These are phyloP conservation scores for Lithohypha guttulata DNA, from an alignment of 2,329 filamentous ascomycete genomes.

Conservation along the genomic window DNA sequence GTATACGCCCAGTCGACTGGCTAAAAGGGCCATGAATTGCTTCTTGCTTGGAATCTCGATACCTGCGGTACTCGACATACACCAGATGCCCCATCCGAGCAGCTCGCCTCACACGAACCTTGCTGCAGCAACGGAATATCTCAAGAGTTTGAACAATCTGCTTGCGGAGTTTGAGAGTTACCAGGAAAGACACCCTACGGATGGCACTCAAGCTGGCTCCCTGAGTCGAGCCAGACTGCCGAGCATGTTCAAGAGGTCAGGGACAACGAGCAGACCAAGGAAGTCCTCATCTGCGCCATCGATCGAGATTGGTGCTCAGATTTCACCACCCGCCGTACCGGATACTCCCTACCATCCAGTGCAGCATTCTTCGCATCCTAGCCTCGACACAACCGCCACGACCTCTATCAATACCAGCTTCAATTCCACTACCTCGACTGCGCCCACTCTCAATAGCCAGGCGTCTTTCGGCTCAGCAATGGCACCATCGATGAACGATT, in stretches of 20 bases:
- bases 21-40: slow-evolving; percentile 85
- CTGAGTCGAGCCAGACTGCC: slow-evolving; percentile 69
- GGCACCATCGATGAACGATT: slow-evolving; percentile 23
- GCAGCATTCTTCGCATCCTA: slow-evolving; percentile 16
- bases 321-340: slow-evolving; percentile 25
- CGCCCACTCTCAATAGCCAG: slow-evolving; percentile 19
- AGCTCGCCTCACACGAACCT: slow-evolving; percentile 46
- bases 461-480: slow-evolving; percentile 23
- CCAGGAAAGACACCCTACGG: slow-evolving; percentile 73
- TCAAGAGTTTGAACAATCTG: slow-evolving; percentile 74
- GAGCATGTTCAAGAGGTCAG: slow-evolving; percentile 67
- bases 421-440: slow-evolving; percentile 28
- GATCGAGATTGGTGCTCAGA: slow-evolving; percentile 47
- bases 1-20: slow-evolving; percentile 72
- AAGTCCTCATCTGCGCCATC: slow-evolving; percentile 39
- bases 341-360: slow-evolving; percentile 9
- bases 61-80: slow-evolving; percentile 74
- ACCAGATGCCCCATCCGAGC: slow-evolving; percentile 15
- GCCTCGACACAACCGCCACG: slow-evolving; percentile 35
- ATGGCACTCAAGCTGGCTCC: slow-evolving; percentile 56
- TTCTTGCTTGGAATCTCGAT: slow-evolving; percentile 86
- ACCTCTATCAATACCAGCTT: slow-evolving; percentile 30
- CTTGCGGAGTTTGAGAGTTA: slow-evolving; percentile 89
- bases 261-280: slow-evolving; percentile 44
- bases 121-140: slow-evolving; percentile 64